Evolutionary conservation across 2,329 filamentous ascomycete genomes (phyloP), one percentile per base, ranked within the genome.

Genomic region (Aspergillus awamori): DNA sequence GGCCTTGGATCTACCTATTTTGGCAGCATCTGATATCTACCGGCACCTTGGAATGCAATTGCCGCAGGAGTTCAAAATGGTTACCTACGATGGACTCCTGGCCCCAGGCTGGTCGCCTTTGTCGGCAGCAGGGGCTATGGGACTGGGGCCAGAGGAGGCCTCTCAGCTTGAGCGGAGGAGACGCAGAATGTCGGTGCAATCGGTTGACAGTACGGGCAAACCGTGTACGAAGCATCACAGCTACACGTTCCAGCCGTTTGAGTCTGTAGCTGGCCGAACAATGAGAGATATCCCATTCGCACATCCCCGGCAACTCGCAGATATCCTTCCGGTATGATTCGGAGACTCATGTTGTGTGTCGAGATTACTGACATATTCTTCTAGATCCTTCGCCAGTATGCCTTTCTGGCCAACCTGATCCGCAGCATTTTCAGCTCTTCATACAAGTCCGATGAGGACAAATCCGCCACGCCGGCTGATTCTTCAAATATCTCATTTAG

Each of bases 371-470:
- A 30, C 28, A 41, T 38, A 20, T 49, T 8, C 22, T 24, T 26
- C 15, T 52, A 79, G 77, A 73, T 77, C 22, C 67, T 81, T 30
- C 78, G 79, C 13, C 79, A 81, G 65, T 80, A 81, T 67, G 79
- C 77, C 20, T 63, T 79, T 24, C 64, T 81, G 22, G 75, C 73
- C 51, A 78, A 72, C 48, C 63, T 81, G 48, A 69, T 80, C 33
- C 72, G 72, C 8, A 76, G 70, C 33, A 64, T 76, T 8, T 79
- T 79, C 51, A 63, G 68, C 17, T 47, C 62, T 22, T 54, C 70
- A 30, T 54, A 60, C 1, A 65, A 65, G 33, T 61, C 66, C 22
- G 56, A 68, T n/a, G 58, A 60, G 11, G 55, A 36, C 3, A 60
- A 59, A 33, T 38, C 53, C 43, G 54, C 64, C 20, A 17, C 51